Evolutionary conservation across 2,329 filamentous ascomycete genomes (phyloP), one percentile per base, ranked within the genome.

Genomic region (Cladosporium velox): DNA sequence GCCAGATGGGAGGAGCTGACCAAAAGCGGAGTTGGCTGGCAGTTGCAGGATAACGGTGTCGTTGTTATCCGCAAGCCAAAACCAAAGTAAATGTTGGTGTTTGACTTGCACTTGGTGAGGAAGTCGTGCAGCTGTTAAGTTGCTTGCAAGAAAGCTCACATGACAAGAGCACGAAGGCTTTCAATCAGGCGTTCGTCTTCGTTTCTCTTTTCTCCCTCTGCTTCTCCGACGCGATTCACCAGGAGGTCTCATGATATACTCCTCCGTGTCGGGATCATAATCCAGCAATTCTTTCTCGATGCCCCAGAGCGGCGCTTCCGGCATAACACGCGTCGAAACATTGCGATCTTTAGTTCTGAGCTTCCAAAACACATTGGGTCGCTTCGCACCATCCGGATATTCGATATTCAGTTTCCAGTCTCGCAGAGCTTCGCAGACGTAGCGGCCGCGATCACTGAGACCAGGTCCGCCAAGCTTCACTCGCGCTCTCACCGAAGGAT

Each of bases 1-100:
- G 82, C 86, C 71, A 82, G 79, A n/a, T 99, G 94, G 93, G 83
- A 87, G 12, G 86, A 87, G 60, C 79, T 98, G 73, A 83, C 86
- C 38, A 82, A 86, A 70, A 88, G 91, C 74, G 88, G 88, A 2
- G 90, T 98, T 1, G 93, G 93, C 0, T 99, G 95, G 95, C 87
- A 93, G 74, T 81, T 91, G 72, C 88, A 91, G 49, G 80, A 81
- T 30, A 71, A 72, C 60, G 89, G 86, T 52, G 90, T 81, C 73
- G 89, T 97, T 35, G 82, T 93, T n/a, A 94, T 98, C 75, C 86
- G 91, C 70, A 87, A 85, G 74, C 80, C 82, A 7, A 87, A 85
- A 72, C 72, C 71, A 34, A 80, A 79, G 69, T 80, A 72, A 79
- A 28, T 8, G 12, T 32, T 4, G 6, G 51, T 32, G 52, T 18